Percentiles rank a stretch among this genome's conserved stretches.
phyloP scores from a whole-genome alignment of 108 stramenopile species.

The Asterionellopsis glacialis region DNA sequence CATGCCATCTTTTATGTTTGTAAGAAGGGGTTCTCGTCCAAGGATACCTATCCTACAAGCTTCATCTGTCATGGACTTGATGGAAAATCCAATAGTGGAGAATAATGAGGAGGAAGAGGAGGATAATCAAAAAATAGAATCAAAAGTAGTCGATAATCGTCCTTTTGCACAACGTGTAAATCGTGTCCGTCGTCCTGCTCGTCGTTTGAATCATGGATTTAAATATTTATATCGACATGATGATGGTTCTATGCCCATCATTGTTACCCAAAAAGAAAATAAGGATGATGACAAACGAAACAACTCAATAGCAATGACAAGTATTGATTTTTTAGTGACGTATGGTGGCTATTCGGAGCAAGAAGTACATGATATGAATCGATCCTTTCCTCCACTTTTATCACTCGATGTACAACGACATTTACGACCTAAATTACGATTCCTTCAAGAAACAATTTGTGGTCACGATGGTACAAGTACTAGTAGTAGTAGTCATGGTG shows the following conservation, averaged over 20 bases:
- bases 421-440: conserved; percentile 72
- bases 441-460: conserved; percentile 59
- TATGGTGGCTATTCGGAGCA: conserved; percentile 46
- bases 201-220: conserved; percentile 74
- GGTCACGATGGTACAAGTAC: neutral
- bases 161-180: conserved; percentile 68
- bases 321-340: conserved; percentile 42
- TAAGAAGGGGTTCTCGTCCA: too few relatives aligned
- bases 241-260: conserved; percentile 12
- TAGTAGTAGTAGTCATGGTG: neutral
- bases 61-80: too few relatives aligned
- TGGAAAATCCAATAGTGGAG: too few relatives aligned
- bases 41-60: too few relatives aligned
- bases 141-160: conserved; percentile 19
- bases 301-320: neutral
- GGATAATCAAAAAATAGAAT: too few relatives aligned
- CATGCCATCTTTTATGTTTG: too few relatives aligned
- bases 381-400: conserved; percentile 66
- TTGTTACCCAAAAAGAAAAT: too few relatives aligned
- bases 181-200: conserved; percentile 47
- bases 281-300: conserved; percentile 14
- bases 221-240: conserved; percentile 69
- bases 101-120: too few relatives aligned
- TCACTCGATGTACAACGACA: conserved; percentile 58
- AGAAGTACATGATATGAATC: conserved; percentile 50